These are phyloP conservation scores for Venturiaceae sp. DNA, from an alignment of 2,329 filamentous ascomycete genomes.

Conservation along the genomic window DNA sequence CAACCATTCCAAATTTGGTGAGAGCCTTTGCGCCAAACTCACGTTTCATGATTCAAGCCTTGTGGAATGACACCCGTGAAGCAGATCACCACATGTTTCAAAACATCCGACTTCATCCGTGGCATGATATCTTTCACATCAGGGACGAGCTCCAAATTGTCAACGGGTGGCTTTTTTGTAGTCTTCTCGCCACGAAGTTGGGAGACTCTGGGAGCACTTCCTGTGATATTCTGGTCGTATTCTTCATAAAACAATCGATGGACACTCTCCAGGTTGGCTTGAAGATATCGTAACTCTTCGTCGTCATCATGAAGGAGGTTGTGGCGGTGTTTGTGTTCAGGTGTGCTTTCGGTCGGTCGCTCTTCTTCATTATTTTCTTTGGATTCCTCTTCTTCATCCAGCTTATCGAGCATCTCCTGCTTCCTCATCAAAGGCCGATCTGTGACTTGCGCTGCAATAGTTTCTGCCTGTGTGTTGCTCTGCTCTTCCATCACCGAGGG, in stretches of 20 bases:
- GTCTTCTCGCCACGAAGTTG: slow-evolving; percentile 20
- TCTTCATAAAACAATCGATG: slow-evolving; percentile 75
- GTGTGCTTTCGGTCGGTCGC: slow-evolving; percentile 18
- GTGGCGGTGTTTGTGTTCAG: slow-evolving; percentile 45
- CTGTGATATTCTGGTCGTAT: slow-evolving; percentile 51
- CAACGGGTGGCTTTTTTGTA: slow-evolving; percentile 38
- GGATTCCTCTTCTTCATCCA: slow-evolving; percentile 56
- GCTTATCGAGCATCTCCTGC: slow-evolving; percentile 82
- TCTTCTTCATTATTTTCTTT: slow-evolving; percentile 24
- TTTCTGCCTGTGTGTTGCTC: slow-evolving; percentile 75
- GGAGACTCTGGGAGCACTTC: slow-evolving; percentile 34
- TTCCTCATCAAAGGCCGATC: slow-evolving; percentile 85
- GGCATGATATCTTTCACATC: slow-evolving; percentile 83
- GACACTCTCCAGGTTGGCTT: slow-evolving; percentile 63
- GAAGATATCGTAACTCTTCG: slow-evolving; percentile 66
- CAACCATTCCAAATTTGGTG: slow-evolving; percentile 1
- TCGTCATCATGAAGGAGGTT: slow-evolving; percentile 84
- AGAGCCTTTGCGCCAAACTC: slow-evolving; percentile 16
- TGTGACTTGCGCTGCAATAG: slow-evolving; percentile 77
- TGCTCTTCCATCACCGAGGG: slow-evolving; percentile 62
- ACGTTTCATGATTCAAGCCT: slow-evolving; percentile 61
- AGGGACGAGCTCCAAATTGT: slow-evolving; percentile 55
- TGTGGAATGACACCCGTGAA: slow-evolving; percentile 86
- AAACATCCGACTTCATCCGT: slow-evolving; percentile 64
- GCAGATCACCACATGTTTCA: slow-evolving; percentile 68